phyloP scores from a whole-genome alignment of 78 protist species.

The Protostelium mycophagum region DNA sequence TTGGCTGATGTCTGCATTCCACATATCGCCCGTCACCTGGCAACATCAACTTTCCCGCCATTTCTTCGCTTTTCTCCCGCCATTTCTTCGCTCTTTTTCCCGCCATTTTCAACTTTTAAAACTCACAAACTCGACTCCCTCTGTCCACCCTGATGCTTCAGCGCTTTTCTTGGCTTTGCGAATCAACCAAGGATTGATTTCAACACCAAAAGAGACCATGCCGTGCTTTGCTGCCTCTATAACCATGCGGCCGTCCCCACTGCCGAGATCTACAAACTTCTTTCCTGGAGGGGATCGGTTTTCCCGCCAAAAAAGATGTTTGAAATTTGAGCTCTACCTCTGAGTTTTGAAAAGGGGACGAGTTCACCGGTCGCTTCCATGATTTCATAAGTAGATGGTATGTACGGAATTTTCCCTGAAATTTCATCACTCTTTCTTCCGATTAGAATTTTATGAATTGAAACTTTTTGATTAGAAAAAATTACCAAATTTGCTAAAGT shows the following conservation, averaged over 20 bases:
- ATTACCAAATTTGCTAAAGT: background rate
- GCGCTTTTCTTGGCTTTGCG: background rate
- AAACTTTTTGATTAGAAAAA: too few relatives aligned
- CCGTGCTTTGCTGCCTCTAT: background rate
- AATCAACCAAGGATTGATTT: background rate
- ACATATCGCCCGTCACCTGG: background rate
- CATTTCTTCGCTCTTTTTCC: background rate
- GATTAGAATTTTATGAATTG: too few relatives aligned
- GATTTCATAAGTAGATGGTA: background rate
- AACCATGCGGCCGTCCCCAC: background rate
- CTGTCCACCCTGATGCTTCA: background rate
- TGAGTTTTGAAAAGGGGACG: background rate
- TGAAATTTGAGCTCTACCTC: background rate
- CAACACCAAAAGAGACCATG: background rate
- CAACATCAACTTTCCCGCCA: background rate
- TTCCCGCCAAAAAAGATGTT: background rate
- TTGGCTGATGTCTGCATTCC: background rate
- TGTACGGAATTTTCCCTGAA: background rate
- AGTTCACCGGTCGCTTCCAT: background rate
- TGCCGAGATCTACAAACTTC: background rate
- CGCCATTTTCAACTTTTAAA: too few relatives aligned
- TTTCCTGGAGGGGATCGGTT: background rate
- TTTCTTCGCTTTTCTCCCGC: background rate
- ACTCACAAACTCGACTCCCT: background rate
- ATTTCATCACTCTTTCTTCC: too few relatives aligned